Percentiles rank a stretch among this genome's conserved stretches.
These are phyloP conservation scores for Penicillium angulare DNA, from an alignment of 495 filamentous ascomycete species.

Conservation along the genomic window DNA sequence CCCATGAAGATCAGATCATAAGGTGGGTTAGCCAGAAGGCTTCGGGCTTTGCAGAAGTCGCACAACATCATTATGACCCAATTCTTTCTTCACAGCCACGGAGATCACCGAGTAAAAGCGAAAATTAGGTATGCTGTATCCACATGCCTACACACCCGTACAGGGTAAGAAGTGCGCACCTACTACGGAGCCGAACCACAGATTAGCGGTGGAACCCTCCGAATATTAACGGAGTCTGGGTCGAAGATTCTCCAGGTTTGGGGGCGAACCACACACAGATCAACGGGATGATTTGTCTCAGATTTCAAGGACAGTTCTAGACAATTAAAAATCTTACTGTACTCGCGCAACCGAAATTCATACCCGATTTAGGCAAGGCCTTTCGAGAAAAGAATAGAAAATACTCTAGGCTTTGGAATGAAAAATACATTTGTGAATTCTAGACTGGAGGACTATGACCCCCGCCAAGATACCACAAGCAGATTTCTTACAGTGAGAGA, in stretches of 20 bases:
- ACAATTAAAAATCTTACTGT: no score
- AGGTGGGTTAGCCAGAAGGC: neutral
- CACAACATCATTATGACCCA: neutral
- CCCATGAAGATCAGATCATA: neutral
- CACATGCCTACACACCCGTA: neutral
- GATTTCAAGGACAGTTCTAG: neutral
- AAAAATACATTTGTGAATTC: no score
- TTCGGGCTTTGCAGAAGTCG: neutral
- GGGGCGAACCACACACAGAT: neutral
- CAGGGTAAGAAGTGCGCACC: neutral
- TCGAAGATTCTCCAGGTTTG: neutral
- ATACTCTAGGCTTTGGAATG: no score
- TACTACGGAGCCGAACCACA: neutral
- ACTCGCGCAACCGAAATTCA: neutral
- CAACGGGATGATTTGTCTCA: neutral
- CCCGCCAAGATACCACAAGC: no score
- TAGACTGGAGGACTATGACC: no score
- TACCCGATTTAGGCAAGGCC: no score
- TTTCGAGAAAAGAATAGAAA: no score
- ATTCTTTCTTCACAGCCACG: neutral
- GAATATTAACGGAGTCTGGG: neutral
- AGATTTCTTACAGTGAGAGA: no score
- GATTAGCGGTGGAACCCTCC: neutral
- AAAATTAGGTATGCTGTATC: neutral
- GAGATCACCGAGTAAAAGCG: neutral